phyloP scores from a whole-genome alignment of 2,329 filamentous ascomycete species.

The Albophoma yamanashiensis region DNA sequence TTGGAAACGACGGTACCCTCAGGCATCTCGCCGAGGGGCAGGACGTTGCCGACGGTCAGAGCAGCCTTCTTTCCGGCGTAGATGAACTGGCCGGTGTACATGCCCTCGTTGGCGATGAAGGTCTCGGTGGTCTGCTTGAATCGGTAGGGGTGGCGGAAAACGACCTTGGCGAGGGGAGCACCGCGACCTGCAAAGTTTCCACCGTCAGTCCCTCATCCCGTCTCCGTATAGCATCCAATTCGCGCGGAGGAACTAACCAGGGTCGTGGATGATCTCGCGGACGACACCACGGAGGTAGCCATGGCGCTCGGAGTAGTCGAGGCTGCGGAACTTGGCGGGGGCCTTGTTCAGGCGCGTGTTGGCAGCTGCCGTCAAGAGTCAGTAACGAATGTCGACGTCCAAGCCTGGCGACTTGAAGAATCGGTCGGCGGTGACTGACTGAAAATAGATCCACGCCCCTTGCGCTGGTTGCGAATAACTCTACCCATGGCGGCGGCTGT shows the following conservation, averaged over 20 bases:
- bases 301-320: slow-evolving; percentile 95
- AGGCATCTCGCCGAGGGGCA: slow-evolving; percentile 86
- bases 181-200: slow-evolving; percentile 49
- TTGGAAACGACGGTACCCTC: slow-evolving; percentile 99
- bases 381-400: slow-evolving; percentile 15
- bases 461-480: slow-evolving; percentile 57
- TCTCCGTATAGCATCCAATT: slow-evolving; percentile 7
- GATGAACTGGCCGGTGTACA: slow-evolving; percentile 99
- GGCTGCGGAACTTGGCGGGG: slow-evolving; percentile 78
- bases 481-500: slow-evolving; percentile 38
- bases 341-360: slow-evolving; percentile 87
- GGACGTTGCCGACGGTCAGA: slow-evolving; percentile 94
- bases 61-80: slow-evolving; percentile 99
- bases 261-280: slow-evolving; percentile 98
- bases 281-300: slow-evolving; percentile 96
- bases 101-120: slow-evolving; percentile 99
- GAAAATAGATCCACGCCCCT: slow-evolving; percentile 50
- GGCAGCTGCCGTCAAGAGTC: slow-evolving; percentile 43
- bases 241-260: slow-evolving; percentile 42
- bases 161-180: slow-evolving; percentile 92
- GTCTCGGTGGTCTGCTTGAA: slow-evolving; percentile 98
- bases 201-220: slow-evolving; percentile 14
- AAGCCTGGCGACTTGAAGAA: slow-evolving; percentile 10
- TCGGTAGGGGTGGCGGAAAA: slow-evolving; percentile 96
- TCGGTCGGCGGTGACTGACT: slow-evolving; percentile 28